These are phyloP conservation scores for Scenedesmus sp. DNA, from an alignment of 163 green algal species.

Conservation along the genomic window DNA sequence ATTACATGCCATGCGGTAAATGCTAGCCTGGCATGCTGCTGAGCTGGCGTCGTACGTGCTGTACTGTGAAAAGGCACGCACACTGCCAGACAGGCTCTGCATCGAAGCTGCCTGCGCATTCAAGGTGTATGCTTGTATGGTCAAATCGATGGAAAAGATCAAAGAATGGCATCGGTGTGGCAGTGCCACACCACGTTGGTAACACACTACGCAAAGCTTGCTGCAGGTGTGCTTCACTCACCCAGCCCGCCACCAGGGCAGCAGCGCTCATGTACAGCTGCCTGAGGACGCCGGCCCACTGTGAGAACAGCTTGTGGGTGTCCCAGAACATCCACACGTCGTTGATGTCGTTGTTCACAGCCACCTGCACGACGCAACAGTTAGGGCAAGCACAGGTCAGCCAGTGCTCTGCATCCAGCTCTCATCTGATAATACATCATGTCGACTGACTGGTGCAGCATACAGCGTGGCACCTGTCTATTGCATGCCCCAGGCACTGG, in stretches of 20 bases:
- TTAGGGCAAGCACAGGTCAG: neutral
- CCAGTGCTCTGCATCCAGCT: neutral
- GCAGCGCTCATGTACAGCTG: constrained; percentile 6
- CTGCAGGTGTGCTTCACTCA: neutral
- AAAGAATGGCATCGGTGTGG: too few species aligned
- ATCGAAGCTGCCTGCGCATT: too few species aligned
- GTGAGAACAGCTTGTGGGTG: constrained; percentile 29
- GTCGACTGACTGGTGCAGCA: neutral
- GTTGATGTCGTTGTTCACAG: neutral
- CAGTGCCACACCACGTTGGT: too few species aligned
- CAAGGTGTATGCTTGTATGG: too few species aligned
- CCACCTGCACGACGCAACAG: constrained; percentile 1
- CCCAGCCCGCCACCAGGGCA: constrained; percentile 20
- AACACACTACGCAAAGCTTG: neutral
- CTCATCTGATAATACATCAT: neutral
- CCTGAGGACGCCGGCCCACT: neutral
- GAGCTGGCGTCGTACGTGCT: too few species aligned
- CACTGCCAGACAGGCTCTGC: too few species aligned
- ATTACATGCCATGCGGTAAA: too few species aligned
- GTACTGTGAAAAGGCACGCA: too few species aligned
- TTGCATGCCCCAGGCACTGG: neutral
- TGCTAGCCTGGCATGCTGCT: too few species aligned
- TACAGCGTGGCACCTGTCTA: too few species aligned
- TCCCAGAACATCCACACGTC: constrained; percentile 34
- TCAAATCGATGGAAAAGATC: too few species aligned